phyloP scores from a whole-genome alignment of 1,284 basidiomycete species.

The Ustilago curta region DNA sequence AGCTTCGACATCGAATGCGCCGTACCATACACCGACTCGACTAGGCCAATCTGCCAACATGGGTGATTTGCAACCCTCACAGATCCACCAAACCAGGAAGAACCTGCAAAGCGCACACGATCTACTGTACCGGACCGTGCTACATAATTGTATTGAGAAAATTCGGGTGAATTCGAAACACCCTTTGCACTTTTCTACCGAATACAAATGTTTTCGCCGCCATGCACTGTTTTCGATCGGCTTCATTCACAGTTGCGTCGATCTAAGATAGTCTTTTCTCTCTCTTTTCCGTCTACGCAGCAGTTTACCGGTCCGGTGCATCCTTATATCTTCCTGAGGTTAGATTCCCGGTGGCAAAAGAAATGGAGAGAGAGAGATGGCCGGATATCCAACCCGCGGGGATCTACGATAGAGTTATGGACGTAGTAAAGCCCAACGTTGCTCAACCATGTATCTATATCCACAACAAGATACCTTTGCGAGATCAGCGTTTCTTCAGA shows the following conservation, averaged over 20 bases:
- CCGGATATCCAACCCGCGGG: conserved; percentile 14
- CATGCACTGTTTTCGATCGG: neutral
- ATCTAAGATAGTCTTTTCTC: neutral
- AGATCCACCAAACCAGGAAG: too few species aligned
- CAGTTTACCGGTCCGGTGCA: conserved; percentile 21
- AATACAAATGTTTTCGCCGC: neutral
- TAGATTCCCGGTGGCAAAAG: conserved; percentile 16
- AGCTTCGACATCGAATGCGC: too few species aligned
- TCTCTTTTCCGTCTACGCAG: neutral
- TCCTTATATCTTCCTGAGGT: conserved; percentile 6
- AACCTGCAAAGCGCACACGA: too few species aligned
- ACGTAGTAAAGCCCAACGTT: too few species aligned
- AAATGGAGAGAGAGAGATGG: conserved; percentile 12
- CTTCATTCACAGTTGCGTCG: conserved; percentile 10
- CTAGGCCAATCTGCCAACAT: too few species aligned
- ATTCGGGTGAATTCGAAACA: neutral
- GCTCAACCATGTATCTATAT: too few species aligned
- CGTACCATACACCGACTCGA: too few species aligned
- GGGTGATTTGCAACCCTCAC: too few species aligned
- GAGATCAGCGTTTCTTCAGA: too few species aligned
- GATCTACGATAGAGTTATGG: too few species aligned
- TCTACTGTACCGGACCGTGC: conserved; percentile 36
- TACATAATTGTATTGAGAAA: conserved; percentile 12
- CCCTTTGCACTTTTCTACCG: neutral
- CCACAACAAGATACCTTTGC: too few species aligned